Evolutionary conservation across 1,139 yeast genomes (phyloP), one percentile per base, ranked within the genome.

Genomic region (Hemisphaericaspora subhashii): DNA sequence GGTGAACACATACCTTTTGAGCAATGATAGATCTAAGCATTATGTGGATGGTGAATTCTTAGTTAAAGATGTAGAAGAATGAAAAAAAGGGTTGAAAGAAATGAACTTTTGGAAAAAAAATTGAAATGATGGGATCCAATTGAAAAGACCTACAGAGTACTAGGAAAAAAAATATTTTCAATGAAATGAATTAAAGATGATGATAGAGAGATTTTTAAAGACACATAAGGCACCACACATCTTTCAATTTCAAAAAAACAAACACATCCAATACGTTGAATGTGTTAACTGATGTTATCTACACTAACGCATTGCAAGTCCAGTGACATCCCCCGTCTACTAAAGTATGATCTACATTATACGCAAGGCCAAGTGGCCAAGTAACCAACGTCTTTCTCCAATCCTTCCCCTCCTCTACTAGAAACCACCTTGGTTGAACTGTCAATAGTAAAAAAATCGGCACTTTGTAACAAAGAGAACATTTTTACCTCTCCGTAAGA

Each of bases 11-110:
- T 57, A 58, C 64, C 54, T 54, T 58, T 48, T 50, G 60, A 31
- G 55, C 54, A 51, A 54, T 46, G 46, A 56, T 46, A 42, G 62
- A 44, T 57, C 59, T 58, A 47, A 58, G 55, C 64, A 58, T 58
- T 43, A 41, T 51, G 42, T 32, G 25, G 35, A 17, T 37, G 34
- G 22, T 21, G 20, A 24, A 21, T 31, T 21, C 20, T 15, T 28
- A 21, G 10, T 25, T 8, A 21, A 16, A 13, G 18, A 21, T 20
- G 20, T 16, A 3, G 28, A 22, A 31, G 12, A 13, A 26, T 20
- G 23, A 20, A 33, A 20, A 35, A 36, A 20, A 21, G 29, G 32
- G 24, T 25, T 30, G 32, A 33, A 28, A 22, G 27, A 26, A 22
- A 20, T 18, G 22, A 35, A 38, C 31, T 12, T 29, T 29, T 22